Evolutionary conservation across 2,329 filamentous ascomycete species (phyloP).

Genomic region (Fusarium paranaense): DNA sequence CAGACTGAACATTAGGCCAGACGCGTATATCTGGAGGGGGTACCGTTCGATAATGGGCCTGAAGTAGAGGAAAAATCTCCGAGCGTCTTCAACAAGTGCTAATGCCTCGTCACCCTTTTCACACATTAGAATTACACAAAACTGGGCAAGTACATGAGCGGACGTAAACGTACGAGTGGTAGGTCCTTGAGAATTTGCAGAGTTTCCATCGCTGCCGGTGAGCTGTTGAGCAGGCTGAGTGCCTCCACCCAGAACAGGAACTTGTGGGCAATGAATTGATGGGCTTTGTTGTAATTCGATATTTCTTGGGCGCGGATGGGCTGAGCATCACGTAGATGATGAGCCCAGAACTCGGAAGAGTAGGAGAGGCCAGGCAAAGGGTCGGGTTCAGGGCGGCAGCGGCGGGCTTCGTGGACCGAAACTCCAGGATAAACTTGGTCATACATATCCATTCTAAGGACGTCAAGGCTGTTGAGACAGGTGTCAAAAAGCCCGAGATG

Average conservation of each 20-base stretch:
- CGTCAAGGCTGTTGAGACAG: background rate
- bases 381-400: background rate
- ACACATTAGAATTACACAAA: background rate
- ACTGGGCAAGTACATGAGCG: no score
- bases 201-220: background rate
- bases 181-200: background rate
- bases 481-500: rapidly evolving
- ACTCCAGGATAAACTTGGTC: background rate
- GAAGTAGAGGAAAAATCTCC: background rate
- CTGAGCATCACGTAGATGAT: background rate
- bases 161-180: background rate
- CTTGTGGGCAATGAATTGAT: background rate
- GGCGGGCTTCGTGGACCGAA: background rate
- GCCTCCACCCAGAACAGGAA: background rate
- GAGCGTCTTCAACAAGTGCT: background rate
- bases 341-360: background rate
- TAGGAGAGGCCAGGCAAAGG: background rate
- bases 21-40: background rate
- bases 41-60: rapidly evolving
- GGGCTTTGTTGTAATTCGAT: background rate
- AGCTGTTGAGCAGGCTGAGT: background rate
- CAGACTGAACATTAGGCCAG: background rate
- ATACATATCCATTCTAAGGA: background rate
- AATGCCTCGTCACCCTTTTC: background rate
- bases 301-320: rapidly evolving